Evolutionary conservation across 2,329 filamentous ascomycete species (phyloP).

Genomic region (Penicillium polonicum): DNA sequence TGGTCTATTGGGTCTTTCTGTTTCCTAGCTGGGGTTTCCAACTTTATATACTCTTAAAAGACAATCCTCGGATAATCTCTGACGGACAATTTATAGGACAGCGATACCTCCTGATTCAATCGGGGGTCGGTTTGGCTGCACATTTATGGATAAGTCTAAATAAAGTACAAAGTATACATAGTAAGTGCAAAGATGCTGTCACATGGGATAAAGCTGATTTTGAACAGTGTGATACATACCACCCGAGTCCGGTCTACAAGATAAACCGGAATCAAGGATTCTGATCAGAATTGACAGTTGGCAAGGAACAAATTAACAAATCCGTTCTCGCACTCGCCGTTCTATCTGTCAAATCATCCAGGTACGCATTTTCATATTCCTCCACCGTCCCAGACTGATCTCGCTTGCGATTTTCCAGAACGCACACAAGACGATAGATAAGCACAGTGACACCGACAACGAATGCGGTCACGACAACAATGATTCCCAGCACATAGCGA

Average conservation of each 20-base stretch:
- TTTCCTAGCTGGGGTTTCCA: neutral
- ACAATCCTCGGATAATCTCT: neutral
- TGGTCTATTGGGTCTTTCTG: neutral
- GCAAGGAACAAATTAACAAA: neutral
- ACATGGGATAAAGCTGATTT: neutral
- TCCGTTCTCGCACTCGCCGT: slow-evolving; percentile 18
- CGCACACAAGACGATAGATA: slow-evolving; percentile 47
- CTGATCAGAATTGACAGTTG: neutral
- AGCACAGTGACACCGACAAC: slow-evolving; percentile 39
- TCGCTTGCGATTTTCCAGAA: slow-evolving; percentile 46
- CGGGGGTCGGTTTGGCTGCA: neutral
- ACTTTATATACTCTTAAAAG: neutral
- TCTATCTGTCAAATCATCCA: slow-evolving; percentile 53
- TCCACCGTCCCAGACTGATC: slow-evolving; percentile 44
- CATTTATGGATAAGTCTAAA: neutral
- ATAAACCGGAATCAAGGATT: neutral
- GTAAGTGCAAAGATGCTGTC: neutral
- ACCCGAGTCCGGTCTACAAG: neutral
- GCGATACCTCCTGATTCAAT: neutral
- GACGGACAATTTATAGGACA: neutral
- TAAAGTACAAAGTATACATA: too few species aligned
- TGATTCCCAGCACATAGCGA: slow-evolving; percentile 3
- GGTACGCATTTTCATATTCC: slow-evolving; percentile 53
- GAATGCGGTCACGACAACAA: slow-evolving; percentile 39
- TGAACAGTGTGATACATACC: neutral